Conservation (phyloP, 805 yeast species). For the Lipomyces anomalus region DNA sequence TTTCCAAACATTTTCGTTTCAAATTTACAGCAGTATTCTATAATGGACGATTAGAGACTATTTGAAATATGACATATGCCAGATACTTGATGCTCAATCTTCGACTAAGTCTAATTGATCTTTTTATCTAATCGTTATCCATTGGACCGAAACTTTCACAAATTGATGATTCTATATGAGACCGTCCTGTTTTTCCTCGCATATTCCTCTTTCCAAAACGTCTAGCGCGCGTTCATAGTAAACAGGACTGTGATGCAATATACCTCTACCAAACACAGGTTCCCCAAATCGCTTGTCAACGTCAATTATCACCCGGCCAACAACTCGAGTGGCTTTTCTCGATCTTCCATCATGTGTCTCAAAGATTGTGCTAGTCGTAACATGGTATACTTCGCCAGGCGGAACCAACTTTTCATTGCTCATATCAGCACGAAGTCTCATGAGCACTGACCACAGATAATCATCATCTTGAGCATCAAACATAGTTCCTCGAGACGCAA, state of each 20-base stretch:
- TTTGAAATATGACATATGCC: too few relatives aligned
- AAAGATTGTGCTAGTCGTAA: constrained; percentile 29
- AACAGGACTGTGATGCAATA: constrained; percentile 34
- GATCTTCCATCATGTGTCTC: constrained; percentile 28
- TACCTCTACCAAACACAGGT: constrained; percentile 32
- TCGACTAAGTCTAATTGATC: too few relatives aligned
- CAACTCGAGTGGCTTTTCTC: constrained; percentile 28
- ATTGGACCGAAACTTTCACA: too few relatives aligned
- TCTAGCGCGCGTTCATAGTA: constrained; percentile 33
- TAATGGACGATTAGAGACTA: not conserved
- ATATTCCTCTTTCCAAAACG: constrained; percentile 29
- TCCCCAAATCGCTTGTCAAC: constrained; percentile 32
- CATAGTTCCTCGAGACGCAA: constrained; percentile 26
- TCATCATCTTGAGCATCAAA: constrained; percentile 27
- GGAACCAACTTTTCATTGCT: constrained; percentile 33
- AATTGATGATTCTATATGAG: too few relatives aligned
- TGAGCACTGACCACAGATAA: constrained; percentile 28
- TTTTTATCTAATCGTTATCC: too few relatives aligned
- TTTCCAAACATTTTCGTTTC: constrained; percentile 3
- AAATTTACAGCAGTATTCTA: constrained; percentile 2
- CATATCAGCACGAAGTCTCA: constrained; percentile 30
- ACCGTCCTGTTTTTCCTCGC: constrained; percentile 12
- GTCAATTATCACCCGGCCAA: constrained; percentile 29
- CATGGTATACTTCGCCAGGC: constrained; percentile 34
- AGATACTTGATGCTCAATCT: too few relatives aligned